Evolutionary conservation across 2,329 filamentous ascomycete genomes (phyloP), one percentile per base, ranked within the genome.

Genomic region (Chaetomium sp.): DNA sequence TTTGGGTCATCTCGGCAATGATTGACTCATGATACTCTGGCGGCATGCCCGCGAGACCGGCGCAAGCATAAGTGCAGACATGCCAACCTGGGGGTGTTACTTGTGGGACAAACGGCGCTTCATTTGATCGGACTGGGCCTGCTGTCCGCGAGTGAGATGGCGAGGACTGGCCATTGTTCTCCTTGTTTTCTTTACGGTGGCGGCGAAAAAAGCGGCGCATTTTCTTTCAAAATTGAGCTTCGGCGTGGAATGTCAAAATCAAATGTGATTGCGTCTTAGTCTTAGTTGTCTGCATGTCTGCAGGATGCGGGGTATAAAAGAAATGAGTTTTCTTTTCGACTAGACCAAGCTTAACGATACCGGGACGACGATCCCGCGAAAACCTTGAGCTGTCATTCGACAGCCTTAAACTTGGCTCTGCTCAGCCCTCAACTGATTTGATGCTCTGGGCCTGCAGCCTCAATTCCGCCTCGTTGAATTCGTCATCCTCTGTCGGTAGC

Each of bases 401-500:
- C 19, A 27, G 19, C 19, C 19, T 10, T 1, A 8, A n/a, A 12
- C 7, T 7, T 27, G 19, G 12, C 27, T 27, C 2, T 7, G 5
- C 9, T 56, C 32, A 70, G 1, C 68, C 68, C 60, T 70, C 68
- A 2, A 69, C 67, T 11, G 63, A 61, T 12, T 62, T 58, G 47
- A 71, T 69, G 1, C 64, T 68, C 43, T 66, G 59, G 5, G 54
- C 59, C 48, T 71, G 67, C 3, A 59, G 52, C 44, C 60, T 59
- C 58, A 71, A 50, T 8, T 45, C 54, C 4, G 69, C 69, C 49
- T 63, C 60, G 37, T 68, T 63, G 51, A 70, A 71, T 37, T 71
- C 69, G 2, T 64, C 61, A 37, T 71, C 70, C 19, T 66, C 66
- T 0, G 57, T 64, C 6, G 70, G 69, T 52, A 71, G 54, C 54